Percentiles rank a stretch among this genome's conserved stretches.
These are phyloP conservation scores for Scytalidium sp. DNA, from an alignment of 2,329 filamentous ascomycete genomes.

Conservation along the genomic window DNA sequence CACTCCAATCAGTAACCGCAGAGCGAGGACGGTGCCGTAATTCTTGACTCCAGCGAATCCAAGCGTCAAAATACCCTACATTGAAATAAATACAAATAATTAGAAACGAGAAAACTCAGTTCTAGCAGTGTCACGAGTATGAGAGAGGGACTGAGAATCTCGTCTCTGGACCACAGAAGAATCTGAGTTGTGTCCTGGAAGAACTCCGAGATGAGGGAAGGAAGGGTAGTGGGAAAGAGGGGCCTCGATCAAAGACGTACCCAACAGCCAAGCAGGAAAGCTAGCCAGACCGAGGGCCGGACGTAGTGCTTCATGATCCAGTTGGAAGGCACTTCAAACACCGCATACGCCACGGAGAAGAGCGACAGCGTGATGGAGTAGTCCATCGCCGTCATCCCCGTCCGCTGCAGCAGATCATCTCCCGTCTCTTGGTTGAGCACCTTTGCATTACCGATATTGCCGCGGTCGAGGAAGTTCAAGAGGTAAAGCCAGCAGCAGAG, in stretches of 20 bases:
- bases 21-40: constrained; percentile 35
- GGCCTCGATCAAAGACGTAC: too few relatives aligned
- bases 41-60: constrained; percentile 37
- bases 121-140: too few relatives aligned
- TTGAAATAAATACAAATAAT: too few relatives aligned
- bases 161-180: too few relatives aligned
- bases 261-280: constrained; percentile 5
- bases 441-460: constrained; percentile 53
- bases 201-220: too few relatives aligned
- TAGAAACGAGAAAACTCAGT: too few relatives aligned
- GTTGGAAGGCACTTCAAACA: constrained; percentile 4
- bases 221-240: too few relatives aligned
- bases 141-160: too few relatives aligned
- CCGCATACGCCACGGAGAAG: constrained; percentile 1
- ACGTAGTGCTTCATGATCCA: constrained; percentile 4
- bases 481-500: constrained; percentile 60
- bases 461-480: constrained; percentile 62
- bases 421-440: neutral
- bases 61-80: constrained; percentile 45
- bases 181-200: too few relatives aligned
- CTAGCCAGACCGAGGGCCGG: constrained; percentile 2
- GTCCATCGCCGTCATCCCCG: neutral
- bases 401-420: constrained; percentile 1
- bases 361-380: constrained; percentile 1
- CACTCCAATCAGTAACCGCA: constrained; percentile 42